phyloP scores from a whole-genome alignment of 202 grass and related monocot species.

The Setaria viridis region DNA sequence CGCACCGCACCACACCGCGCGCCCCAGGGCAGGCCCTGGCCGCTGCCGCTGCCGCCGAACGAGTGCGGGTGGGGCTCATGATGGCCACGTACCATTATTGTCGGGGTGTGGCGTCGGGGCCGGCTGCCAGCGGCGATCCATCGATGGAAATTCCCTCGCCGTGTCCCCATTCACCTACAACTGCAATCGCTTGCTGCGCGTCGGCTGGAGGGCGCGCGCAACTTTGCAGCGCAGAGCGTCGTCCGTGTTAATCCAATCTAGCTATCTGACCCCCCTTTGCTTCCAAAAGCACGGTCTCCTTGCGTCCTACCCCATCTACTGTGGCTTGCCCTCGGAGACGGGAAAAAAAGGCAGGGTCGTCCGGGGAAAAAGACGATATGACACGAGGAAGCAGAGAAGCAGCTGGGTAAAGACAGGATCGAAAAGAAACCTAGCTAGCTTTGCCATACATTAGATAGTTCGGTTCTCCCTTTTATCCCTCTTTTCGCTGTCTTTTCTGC shows the following conservation, averaged over 20 bases:
- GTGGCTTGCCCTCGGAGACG: too few relatives aligned
- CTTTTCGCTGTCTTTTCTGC: too few relatives aligned
- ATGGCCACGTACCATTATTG: slow-evolving; percentile 46
- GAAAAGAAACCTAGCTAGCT: too few relatives aligned
- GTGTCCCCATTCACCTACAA: slow-evolving; percentile 47
- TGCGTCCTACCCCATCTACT: too few relatives aligned
- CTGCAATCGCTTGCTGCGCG: not conserved
- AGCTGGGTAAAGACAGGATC: too few relatives aligned
- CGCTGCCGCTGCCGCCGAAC: slow-evolving; percentile 5
- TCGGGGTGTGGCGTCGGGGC: not conserved
- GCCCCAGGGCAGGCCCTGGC: not conserved
- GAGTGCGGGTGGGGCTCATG: slow-evolving; percentile 41
- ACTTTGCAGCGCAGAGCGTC: too few relatives aligned
- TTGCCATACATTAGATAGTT: too few relatives aligned
- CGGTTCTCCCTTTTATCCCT: too few relatives aligned
- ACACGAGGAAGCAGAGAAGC: too few relatives aligned
- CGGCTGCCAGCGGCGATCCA: slow-evolving; percentile 17
- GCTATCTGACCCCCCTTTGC: not conserved
- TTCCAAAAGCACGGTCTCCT: not conserved
- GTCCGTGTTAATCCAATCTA: not conserved
- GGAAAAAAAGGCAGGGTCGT: too few relatives aligned
- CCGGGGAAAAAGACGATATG: too few relatives aligned
- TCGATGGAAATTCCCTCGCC: slow-evolving; percentile 43
- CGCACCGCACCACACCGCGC: too few relatives aligned
- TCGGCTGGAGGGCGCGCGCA: not conserved